Percentiles rank a stretch among this genome's conserved stretches.
Evolutionary conservation across 2,329 filamentous ascomycete genomes (phyloP).

Genomic region (Fusarium haematococcum): DNA sequence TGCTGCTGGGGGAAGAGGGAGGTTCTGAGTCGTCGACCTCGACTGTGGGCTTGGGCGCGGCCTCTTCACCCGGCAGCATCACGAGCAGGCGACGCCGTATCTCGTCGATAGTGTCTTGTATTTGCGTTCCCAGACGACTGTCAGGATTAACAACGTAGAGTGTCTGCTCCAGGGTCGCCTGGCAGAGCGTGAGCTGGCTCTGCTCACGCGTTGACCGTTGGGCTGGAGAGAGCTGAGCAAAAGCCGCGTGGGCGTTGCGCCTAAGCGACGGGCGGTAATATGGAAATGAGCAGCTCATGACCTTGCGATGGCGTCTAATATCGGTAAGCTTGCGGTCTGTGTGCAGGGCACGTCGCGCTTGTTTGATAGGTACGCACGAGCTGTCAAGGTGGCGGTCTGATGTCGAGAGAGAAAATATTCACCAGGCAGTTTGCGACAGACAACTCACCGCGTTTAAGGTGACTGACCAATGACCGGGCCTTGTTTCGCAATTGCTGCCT

Average conservation of each 20-base stretch:
- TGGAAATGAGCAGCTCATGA: neutral
- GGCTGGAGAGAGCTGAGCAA: neutral
- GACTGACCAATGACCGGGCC: neutral
- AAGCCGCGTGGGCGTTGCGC: neutral
- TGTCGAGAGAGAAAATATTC: neutral
- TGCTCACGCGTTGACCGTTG: neutral
- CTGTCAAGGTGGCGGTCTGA: neutral
- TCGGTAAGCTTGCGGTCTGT: neutral
- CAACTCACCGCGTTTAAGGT: neutral
- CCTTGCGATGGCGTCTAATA: neutral
- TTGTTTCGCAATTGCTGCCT: neutral
- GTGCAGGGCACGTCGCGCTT: neutral
- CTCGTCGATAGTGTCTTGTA: constrained; percentile 1
- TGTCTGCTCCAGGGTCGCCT: constrained; percentile 8
- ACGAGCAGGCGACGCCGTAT: neutral
- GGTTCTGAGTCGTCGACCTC: neutral
- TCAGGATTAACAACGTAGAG: constrained; percentile 5
- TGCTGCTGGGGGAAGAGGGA: neutral
- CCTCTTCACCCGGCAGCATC: neutral
- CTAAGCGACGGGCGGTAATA: neutral
- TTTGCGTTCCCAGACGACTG: neutral
- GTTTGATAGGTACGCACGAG: constrained; percentile 1
- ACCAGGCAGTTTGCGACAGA: neutral
- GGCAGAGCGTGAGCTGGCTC: constrained; percentile 7
- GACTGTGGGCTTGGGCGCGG: neutral